Conservation (phyloP, 2,329 filamentous ascomycete genomes). For the Penicillium crustosum region DNA sequence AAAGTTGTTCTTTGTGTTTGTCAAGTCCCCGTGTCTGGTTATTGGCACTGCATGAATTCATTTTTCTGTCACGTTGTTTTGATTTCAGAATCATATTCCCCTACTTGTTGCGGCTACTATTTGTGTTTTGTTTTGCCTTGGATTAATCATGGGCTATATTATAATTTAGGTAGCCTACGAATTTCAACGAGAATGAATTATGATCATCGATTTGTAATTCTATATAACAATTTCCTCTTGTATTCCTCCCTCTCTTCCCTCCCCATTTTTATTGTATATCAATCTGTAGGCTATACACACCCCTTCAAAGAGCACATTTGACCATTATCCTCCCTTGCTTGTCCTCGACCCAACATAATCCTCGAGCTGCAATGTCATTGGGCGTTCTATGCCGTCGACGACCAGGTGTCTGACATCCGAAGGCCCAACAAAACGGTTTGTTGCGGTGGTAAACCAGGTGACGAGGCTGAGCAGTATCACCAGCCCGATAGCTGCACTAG, state of each 20-base stretch:
- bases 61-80: constrained; percentile 15
- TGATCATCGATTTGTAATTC: constrained; percentile 11
- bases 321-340: neutral
- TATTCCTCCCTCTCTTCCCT: neutral
- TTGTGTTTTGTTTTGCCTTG: constrained; percentile 14
- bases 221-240: neutral
- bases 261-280: no score
- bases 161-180: constrained; percentile 19
- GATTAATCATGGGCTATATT: constrained; percentile 15
- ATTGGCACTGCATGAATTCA: constrained; percentile 9
- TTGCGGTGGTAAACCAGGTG: constrained; percentile 13
- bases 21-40: constrained; percentile 12
- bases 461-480: constrained; percentile 7
- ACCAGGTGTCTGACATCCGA: constrained; percentile 6
- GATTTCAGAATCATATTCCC: constrained; percentile 24
- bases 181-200: constrained; percentile 28
- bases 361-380: neutral
- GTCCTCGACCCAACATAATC: neutral
- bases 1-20: constrained; percentile 21
- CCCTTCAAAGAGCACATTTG: no score
- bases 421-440: constrained; percentile 4
- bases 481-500: constrained; percentile 10
- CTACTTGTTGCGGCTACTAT: constrained; percentile 11
- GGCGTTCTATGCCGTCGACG: neutral
- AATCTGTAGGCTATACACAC: neutral